These are phyloP conservation scores for Limnanthes douglasii DNA, from an alignment of 345 rosid genomes.

Conservation along the genomic window DNA sequence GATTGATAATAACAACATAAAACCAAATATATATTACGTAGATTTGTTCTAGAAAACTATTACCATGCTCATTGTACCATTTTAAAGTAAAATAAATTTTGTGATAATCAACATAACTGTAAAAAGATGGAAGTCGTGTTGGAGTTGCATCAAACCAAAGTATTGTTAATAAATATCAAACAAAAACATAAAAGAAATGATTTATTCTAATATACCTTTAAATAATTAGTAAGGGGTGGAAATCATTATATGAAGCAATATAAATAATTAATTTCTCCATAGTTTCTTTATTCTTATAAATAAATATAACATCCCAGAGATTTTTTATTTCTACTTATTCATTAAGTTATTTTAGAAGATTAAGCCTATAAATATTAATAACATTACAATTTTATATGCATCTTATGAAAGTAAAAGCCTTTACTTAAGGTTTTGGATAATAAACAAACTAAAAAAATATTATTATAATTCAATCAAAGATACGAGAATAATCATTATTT, in stretches of 20 bases:
- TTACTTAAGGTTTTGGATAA: slow-evolving; percentile 54
- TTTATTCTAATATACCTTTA: too few species aligned
- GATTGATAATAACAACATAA: too few species aligned
- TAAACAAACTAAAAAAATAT: too few species aligned
- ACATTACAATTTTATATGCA: too few species aligned
- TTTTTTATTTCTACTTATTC: neutral
- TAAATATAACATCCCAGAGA: neutral
- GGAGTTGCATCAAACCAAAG: slow-evolving; percentile 41
- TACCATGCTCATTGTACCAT: slow-evolving; percentile 94
- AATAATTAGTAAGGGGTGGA: neutral
- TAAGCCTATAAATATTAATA: too few species aligned
- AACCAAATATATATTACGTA: neutral
- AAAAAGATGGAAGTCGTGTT: slow-evolving; percentile 88
- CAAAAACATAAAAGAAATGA: neutral
- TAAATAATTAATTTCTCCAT: too few species aligned
- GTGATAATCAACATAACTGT: slow-evolving; percentile 86
- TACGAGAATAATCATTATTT: too few species aligned
- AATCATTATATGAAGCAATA: neutral
- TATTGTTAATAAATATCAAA: slow-evolving; percentile 1
- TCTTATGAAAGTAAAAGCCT: slow-evolving; percentile 81
- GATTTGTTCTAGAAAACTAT: too few species aligned
- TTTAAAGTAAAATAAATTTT: slow-evolving; percentile 79
- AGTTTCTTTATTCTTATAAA: neutral
- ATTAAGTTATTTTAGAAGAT: too few species aligned
- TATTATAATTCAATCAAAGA: too few species aligned